Evolutionary conservation across 192 early-diverging fungal genomes (phyloP).

Genomic region (Phlyctochytrium arcticum): DNA sequence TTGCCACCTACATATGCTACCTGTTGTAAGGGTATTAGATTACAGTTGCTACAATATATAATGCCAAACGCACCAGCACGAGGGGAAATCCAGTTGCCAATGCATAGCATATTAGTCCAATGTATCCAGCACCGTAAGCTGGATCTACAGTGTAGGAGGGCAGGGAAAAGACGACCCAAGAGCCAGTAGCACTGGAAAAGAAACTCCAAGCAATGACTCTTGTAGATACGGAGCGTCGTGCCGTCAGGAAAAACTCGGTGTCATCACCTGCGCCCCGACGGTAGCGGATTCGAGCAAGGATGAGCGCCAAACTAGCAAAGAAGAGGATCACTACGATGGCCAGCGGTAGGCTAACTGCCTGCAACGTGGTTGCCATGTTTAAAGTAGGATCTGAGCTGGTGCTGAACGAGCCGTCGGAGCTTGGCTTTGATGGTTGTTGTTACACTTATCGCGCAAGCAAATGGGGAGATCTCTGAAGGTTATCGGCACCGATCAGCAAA

Average conservation of each 20-base stretch:
- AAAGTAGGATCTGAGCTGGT: too few species aligned
- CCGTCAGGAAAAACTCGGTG: conserved; percentile 48
- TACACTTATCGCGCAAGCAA: too few species aligned
- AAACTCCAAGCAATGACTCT: conserved; percentile 33
- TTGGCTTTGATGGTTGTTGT: too few species aligned
- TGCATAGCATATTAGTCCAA: conserved; percentile 38
- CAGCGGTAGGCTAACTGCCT: conserved; percentile 3
- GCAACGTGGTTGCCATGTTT: background rate
- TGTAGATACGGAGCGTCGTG: conserved; percentile 30
- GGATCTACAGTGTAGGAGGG: conserved; percentile 9
- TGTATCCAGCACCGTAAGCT: conserved; percentile 32
- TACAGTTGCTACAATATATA: background rate
- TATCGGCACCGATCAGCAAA: too few species aligned
- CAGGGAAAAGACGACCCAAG: conserved; percentile 22
- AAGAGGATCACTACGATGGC: conserved; percentile 13
- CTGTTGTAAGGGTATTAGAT: background rate
- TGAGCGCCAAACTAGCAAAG: conserved; percentile 24
- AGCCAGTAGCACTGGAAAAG: conserved; percentile 41
- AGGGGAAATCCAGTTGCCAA: conserved; percentile 39
- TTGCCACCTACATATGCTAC: conserved; percentile 30
- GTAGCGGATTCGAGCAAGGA: background rate
- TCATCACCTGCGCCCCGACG: background rate
- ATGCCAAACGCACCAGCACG: conserved; percentile 20
- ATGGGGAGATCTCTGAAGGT: too few species aligned
- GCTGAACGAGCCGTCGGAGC: too few species aligned